Evolutionary conservation across 164 flowering plant genomes (phyloP).

Genomic region (Aristolochia contorta): DNA sequence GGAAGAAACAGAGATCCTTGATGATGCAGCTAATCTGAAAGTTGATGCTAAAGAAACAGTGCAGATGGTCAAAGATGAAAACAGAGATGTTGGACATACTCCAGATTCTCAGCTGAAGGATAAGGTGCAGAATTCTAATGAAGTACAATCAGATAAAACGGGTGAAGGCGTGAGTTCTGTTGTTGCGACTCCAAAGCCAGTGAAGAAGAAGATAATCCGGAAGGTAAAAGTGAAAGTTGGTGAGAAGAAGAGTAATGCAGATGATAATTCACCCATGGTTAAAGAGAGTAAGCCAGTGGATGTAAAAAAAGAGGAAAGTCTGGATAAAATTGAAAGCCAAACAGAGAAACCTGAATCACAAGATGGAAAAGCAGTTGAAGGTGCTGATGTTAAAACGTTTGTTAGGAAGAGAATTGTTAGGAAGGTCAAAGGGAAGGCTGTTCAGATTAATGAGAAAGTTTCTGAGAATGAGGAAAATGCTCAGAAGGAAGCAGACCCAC

Average conservation of each 20-base stretch:
- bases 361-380: slow-evolving; percentile 26
- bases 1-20: slow-evolving; percentile 21
- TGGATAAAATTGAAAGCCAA: not conserved
- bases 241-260: slow-evolving; percentile 25
- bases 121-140: slow-evolving; percentile 11
- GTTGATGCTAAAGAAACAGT: slow-evolving; percentile 18
- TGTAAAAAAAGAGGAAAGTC: slow-evolving; percentile 25
- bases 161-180: slow-evolving; percentile 16
- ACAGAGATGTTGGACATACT: slow-evolving; percentile 9
- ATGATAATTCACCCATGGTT: slow-evolving; percentile 5
- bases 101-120: slow-evolving; percentile 7
- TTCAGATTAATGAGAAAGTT: slow-evolving; percentile 11
- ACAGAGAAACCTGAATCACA: slow-evolving; percentile 22
- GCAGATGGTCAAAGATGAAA: slow-evolving; percentile 12
- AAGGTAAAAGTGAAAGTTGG: slow-evolving; percentile 55
- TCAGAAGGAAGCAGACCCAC: slow-evolving; percentile 19
- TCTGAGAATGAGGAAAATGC: slow-evolving; percentile 17
- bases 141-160: slow-evolving; percentile 12
- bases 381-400: slow-evolving; percentile 20
- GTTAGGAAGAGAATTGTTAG: slow-evolving; percentile 25
- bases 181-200: slow-evolving; percentile 28
- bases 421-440: slow-evolving; percentile 25
- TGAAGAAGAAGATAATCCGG: slow-evolving; percentile 58
- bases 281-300: slow-evolving; percentile 23
- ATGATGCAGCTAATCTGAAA: slow-evolving; percentile 12